Conservation (phyloP, 306 rosid species). For the Hippophae gyantsensis region DNA sequence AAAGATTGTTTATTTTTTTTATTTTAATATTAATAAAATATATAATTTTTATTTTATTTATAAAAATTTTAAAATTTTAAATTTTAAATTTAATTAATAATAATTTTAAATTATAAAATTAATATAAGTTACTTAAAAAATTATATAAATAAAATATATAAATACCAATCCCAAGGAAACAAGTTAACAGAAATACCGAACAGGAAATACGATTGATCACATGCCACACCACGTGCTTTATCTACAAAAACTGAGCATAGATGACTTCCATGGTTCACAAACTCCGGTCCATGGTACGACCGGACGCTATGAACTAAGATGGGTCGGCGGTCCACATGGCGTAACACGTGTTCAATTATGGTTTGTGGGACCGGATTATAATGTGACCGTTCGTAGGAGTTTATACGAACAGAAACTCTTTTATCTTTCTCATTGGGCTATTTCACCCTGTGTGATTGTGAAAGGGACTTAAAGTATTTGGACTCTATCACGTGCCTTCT, state of each 20-base stretch:
- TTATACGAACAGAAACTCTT: conserved; percentile 24
- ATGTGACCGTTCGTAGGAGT: conserved; percentile 27
- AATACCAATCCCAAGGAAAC: neutral
- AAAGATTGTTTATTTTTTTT: no score
- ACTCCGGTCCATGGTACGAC: conserved; percentile 4
- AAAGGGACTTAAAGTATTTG: conserved; percentile 41
- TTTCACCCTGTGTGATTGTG: conserved; percentile 17
- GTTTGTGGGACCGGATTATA: conserved; percentile 27
- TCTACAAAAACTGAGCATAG: conserved; percentile 4
- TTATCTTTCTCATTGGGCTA: conserved; percentile 27
- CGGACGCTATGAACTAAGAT: conserved; percentile 1
- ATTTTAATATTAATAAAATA: no score
- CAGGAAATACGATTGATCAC: conserved; percentile 2
- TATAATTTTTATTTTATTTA: no score
- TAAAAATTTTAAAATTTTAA: no score
- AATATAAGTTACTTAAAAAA: neutral
- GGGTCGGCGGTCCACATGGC: conserved; percentile 16
- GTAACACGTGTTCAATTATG: conserved; percentile 17
- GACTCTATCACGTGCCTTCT: conserved; percentile 25
- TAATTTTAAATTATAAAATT: no score
- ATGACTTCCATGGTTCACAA: neutral
- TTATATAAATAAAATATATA: neutral
- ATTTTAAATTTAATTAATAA: no score
- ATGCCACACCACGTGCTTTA: conserved; percentile 24
- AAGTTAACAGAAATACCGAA: neutral